A percentile compares a stretch with the other conserved stretches of the same genome.
Conservation (phyloP, 2,329 filamentous ascomycete genomes). For the Penicillium expansum region DNA sequence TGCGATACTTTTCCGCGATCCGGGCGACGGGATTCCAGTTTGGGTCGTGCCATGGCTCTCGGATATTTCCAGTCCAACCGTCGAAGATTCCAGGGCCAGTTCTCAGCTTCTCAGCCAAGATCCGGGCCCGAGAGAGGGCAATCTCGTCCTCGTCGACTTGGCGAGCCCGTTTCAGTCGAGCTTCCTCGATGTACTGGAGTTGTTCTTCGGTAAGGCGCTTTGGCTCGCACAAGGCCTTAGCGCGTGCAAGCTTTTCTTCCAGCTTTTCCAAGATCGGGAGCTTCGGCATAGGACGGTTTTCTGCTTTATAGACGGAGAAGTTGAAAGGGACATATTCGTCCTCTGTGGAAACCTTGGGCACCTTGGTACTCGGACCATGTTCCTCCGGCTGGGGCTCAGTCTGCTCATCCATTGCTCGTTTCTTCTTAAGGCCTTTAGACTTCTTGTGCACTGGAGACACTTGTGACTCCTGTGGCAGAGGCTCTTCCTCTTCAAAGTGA, state of each 20-base stretch:
- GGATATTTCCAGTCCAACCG: constrained; percentile 20
- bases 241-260: constrained; percentile 14
- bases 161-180: constrained; percentile 17
- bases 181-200: constrained; percentile 12
- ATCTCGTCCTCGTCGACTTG: constrained; percentile 44
- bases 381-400: constrained; percentile 14
- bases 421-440: constrained; percentile 22
- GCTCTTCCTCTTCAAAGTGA: constrained; percentile 1
- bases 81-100: constrained; percentile 37
- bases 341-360: constrained; percentile 23
- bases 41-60: constrained; percentile 25
- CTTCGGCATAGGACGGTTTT: constrained; percentile 27
- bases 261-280: constrained; percentile 36
- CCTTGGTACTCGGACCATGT: constrained; percentile 22
- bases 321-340: constrained; percentile 19
- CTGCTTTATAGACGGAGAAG: constrained; percentile 9
- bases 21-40: constrained; percentile 1
- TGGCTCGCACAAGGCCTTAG: constrained; percentile 27
- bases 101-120: constrained; percentile 41
- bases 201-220: constrained; percentile 24
- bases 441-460: neutral
- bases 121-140: constrained; percentile 41
- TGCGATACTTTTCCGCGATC: constrained; percentile 1
- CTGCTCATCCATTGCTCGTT: constrained; percentile 24
- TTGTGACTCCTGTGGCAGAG: neutral